A percentile compares a stretch with the other conserved stretches of the same genome.
Evolutionary conservation across 257 asterid genomes (phyloP).

Genomic region (Ocimum tenuiflorum): DNA sequence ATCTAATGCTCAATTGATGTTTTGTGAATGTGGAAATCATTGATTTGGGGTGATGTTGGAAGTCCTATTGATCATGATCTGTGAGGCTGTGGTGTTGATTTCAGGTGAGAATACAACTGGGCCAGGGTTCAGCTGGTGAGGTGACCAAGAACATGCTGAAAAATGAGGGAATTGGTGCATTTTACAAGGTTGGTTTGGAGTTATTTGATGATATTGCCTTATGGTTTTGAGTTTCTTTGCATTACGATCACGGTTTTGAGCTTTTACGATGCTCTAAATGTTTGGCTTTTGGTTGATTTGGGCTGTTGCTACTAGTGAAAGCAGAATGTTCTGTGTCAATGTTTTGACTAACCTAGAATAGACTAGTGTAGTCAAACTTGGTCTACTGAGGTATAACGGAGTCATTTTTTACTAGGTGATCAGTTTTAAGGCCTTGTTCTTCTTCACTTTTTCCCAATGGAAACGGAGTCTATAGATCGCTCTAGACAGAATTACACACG

Average conservation of each 20-base stretch:
- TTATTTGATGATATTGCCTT: neutral
- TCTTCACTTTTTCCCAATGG: neutral
- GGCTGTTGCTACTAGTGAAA: neutral
- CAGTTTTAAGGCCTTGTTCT: neutral
- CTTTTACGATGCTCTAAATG: neutral
- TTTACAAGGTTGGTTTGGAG: slow-evolving; percentile 67
- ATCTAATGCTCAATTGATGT: slow-evolving; percentile 14
- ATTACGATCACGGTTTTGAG: neutral
- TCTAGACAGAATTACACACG: neutral
- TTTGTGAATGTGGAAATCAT: neutral
- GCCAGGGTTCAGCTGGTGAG: slow-evolving; percentile 83
- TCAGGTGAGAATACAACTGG: slow-evolving; percentile 96
- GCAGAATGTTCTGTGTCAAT: neutral
- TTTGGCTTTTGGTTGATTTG: neutral
- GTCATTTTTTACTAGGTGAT: neutral
- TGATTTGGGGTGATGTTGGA: neutral
- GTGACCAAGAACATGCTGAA: slow-evolving; percentile 85
- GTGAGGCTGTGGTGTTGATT: slow-evolving; percentile 7
- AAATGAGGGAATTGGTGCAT: slow-evolving; percentile 82
- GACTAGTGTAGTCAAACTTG: neutral
- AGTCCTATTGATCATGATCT: slow-evolving; percentile 6
- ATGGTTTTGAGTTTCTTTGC: neutral
- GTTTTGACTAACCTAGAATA: neutral
- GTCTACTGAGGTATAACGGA: neutral
- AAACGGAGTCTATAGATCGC: neutral